Evolutionary conservation across 1,284 basidiomycete species (phyloP), one percentile per base, ranked within the genome.

Genomic region (Mycena citricolor): DNA sequence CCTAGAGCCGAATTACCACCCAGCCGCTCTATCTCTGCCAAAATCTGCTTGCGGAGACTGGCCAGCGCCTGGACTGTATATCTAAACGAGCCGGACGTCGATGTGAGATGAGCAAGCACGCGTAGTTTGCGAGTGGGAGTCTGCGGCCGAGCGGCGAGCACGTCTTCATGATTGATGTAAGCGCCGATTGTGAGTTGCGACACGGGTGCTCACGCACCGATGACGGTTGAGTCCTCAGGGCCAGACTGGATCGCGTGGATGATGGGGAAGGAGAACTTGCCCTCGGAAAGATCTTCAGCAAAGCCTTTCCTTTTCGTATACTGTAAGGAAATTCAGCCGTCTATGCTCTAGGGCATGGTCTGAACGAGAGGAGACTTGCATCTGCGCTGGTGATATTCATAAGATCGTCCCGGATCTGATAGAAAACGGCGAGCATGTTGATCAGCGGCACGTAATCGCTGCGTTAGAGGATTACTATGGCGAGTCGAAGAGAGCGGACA

Each of bases 371-470:
- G 42, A n/a, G 31, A 45, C 63, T 31, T 55, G 90, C 92, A 69
- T 90, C 78, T 14, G 77, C 77, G 32, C 86, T 91, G 57, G 94
- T 86, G 29, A 99, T 69, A 61, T 99, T 99, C 86, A 95, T 90
- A 47, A 94, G 91, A 62, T 99, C 95, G 62, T 99, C 95, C n/a
- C 94, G 75, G 53, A 99, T 97, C 64, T 99, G 97, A 63, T 94
- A 98, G 59, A 85, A 90, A 10, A 98, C 79, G 1, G 94, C 93
- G 52, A 98, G 88, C 11, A 98, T 74, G 62, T 97, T 97, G 45
- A 94, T 90, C 1, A 99, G 76, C 0, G 94, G 92, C 1, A 97
- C 79, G 52, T 88, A 95, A 62, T 95, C 80, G 16, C 92, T 95
- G 48, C 22, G 12, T 30, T 3, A 22, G n/a, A n/a, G n/a, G n/a